Conservation (phyloP, 208 protist genomes). For the Leishmania gerbilli region DNA sequence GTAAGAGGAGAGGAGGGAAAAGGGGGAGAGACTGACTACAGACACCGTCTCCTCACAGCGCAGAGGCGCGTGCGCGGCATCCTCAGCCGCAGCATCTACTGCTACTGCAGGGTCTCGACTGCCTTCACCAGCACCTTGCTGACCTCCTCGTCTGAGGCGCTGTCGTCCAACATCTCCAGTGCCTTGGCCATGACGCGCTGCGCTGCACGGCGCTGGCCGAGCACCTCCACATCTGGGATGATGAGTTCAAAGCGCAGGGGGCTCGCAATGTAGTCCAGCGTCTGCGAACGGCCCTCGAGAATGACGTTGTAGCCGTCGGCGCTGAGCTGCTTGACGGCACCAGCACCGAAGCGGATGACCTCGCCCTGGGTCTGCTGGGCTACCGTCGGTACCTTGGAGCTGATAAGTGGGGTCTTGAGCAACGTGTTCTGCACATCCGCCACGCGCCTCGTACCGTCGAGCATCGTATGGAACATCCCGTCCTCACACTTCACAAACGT, state of each 20-base stretch:
- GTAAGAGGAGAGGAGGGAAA: background rate
- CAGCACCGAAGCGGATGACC: conserved; percentile 83
- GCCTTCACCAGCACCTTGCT: conserved; percentile 27
- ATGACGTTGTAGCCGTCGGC: conserved; percentile 88
- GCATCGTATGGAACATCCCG: conserved; percentile 64
- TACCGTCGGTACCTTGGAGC: conserved; percentile 80
- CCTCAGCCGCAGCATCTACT: background rate
- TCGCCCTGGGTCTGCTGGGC: conserved; percentile 92
- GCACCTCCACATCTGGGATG: conserved; percentile 64
- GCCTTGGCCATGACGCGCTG: conserved; percentile 90
- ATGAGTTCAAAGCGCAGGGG: conserved; percentile 88
- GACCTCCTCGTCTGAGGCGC: conserved; percentile 24
- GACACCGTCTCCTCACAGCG: background rate
- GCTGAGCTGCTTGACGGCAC: conserved; percentile 70
- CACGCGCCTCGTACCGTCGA: conserved; percentile 71
- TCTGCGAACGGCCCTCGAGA: conserved; percentile 89
- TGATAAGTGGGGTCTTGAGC: conserved; percentile 84
- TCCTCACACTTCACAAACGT: conserved; percentile 66
- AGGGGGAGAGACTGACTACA: background rate
- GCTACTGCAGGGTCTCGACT: conserved; percentile 26
- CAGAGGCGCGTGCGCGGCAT: background rate
- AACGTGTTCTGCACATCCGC: conserved; percentile 87
- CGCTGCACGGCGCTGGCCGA: conserved; percentile 87
- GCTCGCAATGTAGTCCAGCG: conserved; percentile 86
- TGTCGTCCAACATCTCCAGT: conserved; percentile 42